Conservation (phyloP, 179 eudicot species). For the Corrigiola litoralis region DNA sequence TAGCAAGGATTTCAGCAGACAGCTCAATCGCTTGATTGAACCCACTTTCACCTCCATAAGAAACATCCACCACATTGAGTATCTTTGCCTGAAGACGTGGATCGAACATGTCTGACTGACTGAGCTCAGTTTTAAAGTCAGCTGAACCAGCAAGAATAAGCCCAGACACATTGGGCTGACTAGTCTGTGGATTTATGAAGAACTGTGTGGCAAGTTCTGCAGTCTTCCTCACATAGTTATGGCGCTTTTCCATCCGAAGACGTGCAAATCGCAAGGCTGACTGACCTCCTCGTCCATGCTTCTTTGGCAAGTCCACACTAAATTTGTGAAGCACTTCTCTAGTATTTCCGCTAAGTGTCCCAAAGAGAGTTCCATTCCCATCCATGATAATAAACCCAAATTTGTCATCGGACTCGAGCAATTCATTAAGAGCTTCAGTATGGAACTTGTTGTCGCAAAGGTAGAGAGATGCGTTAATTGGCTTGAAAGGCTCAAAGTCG, state of each 20-base stretch:
- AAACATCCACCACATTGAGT: slow-evolving; percentile 5
- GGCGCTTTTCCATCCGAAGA: slow-evolving; percentile 6
- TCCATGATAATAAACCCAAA: slow-evolving; percentile 10
- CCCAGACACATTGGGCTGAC: slow-evolving; percentile 11
- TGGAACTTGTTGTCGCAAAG: slow-evolving; percentile 8
- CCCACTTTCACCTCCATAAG: background rate
- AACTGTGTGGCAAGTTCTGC: slow-evolving; percentile 8
- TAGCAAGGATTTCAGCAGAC: background rate
- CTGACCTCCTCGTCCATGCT: slow-evolving; percentile 4
- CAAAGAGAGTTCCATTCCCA: slow-evolving; percentile 8
- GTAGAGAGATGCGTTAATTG: slow-evolving; percentile 5
- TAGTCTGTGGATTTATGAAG: background rate
- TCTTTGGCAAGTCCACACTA: slow-evolving; percentile 7
- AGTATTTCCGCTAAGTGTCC: background rate
- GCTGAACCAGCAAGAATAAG: slow-evolving; percentile 7
- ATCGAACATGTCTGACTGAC: slow-evolving; percentile 11
- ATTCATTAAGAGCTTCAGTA: background rate
- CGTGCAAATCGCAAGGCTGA: background rate
- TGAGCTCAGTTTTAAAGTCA: slow-evolving; percentile 2
- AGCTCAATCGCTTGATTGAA: slow-evolving; percentile 5
- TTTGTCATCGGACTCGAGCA: slow-evolving; percentile 9
- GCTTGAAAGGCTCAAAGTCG: background rate
- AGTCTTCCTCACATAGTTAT: slow-evolving; percentile 5
- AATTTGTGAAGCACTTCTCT: slow-evolving; percentile 6
- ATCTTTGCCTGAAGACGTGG: background rate